A percentile compares a stretch with the other conserved stretches of the same genome.
Evolutionary conservation across 2,329 filamentous ascomycete species (phyloP).

Genomic region (Plectosphaerella cucumerina): DNA sequence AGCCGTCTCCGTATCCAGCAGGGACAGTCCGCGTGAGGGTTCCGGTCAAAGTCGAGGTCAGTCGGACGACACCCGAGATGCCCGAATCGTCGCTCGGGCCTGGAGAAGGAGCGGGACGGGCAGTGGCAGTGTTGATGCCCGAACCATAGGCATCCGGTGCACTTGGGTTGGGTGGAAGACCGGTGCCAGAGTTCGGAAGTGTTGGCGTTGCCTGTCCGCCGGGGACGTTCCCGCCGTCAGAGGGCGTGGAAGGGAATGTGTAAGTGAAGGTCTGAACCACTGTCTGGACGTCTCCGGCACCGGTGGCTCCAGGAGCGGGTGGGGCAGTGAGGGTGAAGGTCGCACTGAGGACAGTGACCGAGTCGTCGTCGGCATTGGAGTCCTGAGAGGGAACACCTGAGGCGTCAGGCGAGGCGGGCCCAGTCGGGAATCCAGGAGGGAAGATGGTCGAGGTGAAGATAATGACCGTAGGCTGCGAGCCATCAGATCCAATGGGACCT

Average conservation of each 20-base stretch:
- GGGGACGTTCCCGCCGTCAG: neutral
- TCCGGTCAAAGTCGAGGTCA: conserved; percentile 2
- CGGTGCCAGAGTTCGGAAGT: neutral
- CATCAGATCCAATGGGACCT: neutral
- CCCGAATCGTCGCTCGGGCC: neutral
- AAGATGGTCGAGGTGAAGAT: neutral
- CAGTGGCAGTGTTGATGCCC: neutral
- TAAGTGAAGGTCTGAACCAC: conserved; percentile 1
- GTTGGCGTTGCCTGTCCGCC: neutral
- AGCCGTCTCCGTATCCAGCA: neutral
- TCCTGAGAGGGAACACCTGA: neutral
- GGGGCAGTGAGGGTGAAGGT: neutral
- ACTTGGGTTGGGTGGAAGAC: neutral
- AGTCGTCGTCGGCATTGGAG: neutral
- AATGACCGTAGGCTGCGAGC: neutral
- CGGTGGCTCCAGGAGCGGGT: neutral
- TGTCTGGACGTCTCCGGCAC: neutral
- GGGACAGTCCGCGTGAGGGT: conserved; percentile 1
- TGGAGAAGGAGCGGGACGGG: neutral
- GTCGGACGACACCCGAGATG: neutral
- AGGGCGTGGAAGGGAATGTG: neutral
- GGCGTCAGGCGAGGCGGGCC: neutral
- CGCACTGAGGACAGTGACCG: neutral
- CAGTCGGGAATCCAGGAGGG: conserved; percentile 2
- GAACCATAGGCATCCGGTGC: neutral